These are phyloP conservation scores for Artomyces pyxidatus DNA, from an alignment of 768 basidiomycete genomes.

Conservation along the genomic window DNA sequence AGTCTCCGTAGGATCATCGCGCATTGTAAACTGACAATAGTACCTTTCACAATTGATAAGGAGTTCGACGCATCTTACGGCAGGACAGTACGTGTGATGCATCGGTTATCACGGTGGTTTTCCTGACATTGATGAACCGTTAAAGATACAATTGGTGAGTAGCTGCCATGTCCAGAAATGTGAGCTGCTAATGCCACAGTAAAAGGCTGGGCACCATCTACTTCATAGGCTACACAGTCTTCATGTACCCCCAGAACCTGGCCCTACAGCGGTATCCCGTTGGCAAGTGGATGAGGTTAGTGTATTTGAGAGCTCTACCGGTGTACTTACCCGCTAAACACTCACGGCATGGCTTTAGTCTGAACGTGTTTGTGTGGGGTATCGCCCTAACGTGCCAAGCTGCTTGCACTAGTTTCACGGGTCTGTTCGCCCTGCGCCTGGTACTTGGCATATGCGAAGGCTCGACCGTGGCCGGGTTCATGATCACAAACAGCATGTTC, in stretches of 20 bases:
- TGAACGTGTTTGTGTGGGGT: conserved; percentile 63
- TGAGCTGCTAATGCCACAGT: no score
- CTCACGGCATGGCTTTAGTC: conserved; percentile 24
- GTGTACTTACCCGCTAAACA: no score
- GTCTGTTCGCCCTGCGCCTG: conserved; percentile 53
- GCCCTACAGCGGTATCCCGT: conserved; percentile 67
- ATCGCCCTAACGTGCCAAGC: conserved; percentile 53
- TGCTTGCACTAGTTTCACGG: conserved; percentile 63
- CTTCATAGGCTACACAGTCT: conserved; percentile 60
- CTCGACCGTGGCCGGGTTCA: conserved; percentile 62
- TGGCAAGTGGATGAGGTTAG: conserved; percentile 81
- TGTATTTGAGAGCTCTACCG: no score
- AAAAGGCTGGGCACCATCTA: conserved; percentile 74
- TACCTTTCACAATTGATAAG: conserved; percentile 33
- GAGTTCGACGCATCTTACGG: conserved; percentile 53
- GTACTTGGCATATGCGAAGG: conserved; percentile 70
- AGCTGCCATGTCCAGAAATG: no score
- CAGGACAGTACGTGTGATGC: no score
- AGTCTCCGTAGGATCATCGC: conserved; percentile 25
- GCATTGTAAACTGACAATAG: no score
- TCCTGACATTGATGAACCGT: no score
- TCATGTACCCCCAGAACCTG: conserved; percentile 70
- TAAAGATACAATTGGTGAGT: no score
- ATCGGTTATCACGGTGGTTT: no score
- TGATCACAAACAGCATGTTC: conserved; percentile 74